Base-by-base conservation (phyloP, 805 yeast genomes). In the Suhomyces sp. region DNA sequence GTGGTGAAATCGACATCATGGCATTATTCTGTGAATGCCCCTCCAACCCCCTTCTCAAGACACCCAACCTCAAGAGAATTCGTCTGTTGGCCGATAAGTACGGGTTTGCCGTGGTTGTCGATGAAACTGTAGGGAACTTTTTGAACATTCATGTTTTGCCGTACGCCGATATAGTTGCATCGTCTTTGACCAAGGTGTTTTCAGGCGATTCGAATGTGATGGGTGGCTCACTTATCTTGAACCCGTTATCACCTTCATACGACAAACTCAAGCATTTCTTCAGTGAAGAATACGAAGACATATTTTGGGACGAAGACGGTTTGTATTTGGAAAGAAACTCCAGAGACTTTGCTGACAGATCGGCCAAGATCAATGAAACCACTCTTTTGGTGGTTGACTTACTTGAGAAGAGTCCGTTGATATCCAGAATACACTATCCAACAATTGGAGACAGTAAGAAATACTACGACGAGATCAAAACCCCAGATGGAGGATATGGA, bases 171-270 rank as follows among this genome's bases (percentile, higher is more conserved):
- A 79, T 92, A 47, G 87, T 89, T 13, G 94, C 86, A 31, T 82
- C 93, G 29, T 89, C 97, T 7, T 76, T 94, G 55, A 92, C 97
- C 9, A 94, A 94, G 66, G 87, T 92, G 15, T 94, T 94, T 65
- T 85, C 93, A 35, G 97, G 98, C 21, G 97, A 90, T 66, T 86
- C 96, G 29, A 91, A 93, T 63, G 97, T 93, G 48, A 88, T 93
- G 93, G 97, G 91, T 0, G 99, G 99, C 2, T 84, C 93, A 10
- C 68, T 92, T 55, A 84, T 90, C 5, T 71, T 94, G 60, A 94
- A 93, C 63, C 87, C 92, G 4, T 61, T 74, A 5, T 78, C 92
- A 7, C 69, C 67, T 41, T 68, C 61, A 55, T 91, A 81, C 71
- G 51, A 58, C 2, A 53, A 49, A 50, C 77, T 89, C 52, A 84